These are phyloP conservation scores for Recurvomyces mirabilis DNA, from an alignment of 495 filamentous ascomycete genomes.

Conservation along the genomic window DNA sequence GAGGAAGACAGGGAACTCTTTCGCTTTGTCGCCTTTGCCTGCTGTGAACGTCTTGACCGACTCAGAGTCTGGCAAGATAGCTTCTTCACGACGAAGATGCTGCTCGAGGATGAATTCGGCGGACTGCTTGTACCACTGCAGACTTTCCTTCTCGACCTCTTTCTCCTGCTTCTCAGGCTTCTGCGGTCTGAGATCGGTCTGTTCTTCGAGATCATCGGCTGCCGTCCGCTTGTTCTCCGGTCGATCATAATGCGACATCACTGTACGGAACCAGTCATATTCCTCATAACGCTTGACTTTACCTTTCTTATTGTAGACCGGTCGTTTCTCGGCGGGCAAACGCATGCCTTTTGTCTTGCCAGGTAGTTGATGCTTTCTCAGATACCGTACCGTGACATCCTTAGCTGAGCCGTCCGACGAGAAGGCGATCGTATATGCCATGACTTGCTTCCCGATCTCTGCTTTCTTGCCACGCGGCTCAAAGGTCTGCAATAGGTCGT, in stretches of 20 bases:
- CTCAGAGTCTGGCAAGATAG: conserved; percentile 55
- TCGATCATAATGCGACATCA: conserved; percentile 64
- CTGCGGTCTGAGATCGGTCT: conserved; percentile 58
- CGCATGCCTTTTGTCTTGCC: conserved; percentile 84
- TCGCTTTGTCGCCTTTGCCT: conserved; percentile 52
- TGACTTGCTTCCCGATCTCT: conserved; percentile 76
- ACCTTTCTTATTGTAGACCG: conserved; percentile 59
- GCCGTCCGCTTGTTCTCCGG: conserved; percentile 47
- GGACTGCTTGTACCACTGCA: conserved; percentile 79
- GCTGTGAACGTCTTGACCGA: conserved; percentile 64
- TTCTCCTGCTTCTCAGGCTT: conserved; percentile 46
- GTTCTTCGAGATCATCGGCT: conserved; percentile 67
- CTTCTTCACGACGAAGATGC: conserved; percentile 88
- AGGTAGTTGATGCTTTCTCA: conserved; percentile 71
- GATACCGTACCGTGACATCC: conserved; percentile 87
- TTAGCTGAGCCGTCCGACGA: conserved; percentile 81
- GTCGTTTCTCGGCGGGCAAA: conserved; percentile 62
- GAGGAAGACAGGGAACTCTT: conserved; percentile 68
- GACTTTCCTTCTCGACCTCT: conserved; percentile 57
- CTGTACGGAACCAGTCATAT: conserved; percentile 76
- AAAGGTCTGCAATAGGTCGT: conserved; percentile 62
- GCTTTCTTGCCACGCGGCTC: conserved; percentile 74
- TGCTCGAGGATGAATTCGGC: conserved; percentile 75
- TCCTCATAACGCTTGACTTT: conserved; percentile 60
- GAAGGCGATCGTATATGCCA: conserved; percentile 82